These are phyloP conservation scores for Solanum appendiculatum DNA, from an alignment of 257 asterid species.

Conservation along the genomic window DNA sequence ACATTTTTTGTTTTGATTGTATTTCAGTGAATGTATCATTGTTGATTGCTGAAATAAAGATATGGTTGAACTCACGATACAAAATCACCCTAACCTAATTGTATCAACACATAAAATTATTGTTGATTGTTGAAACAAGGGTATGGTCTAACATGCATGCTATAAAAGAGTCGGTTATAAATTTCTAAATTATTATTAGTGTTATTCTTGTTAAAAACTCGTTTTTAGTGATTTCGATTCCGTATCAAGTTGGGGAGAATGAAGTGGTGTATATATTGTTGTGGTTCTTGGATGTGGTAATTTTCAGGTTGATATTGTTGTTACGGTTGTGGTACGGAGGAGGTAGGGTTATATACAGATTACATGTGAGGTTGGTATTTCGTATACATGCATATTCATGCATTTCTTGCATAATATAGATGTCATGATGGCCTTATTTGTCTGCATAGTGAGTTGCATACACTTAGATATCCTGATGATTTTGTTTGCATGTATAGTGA, in stretches of 20 bases:
- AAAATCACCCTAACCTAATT: no score
- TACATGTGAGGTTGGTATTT: neutral
- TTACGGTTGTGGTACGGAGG: neutral
- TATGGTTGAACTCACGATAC: neutral
- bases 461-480: no score
- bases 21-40: neutral
- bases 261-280: neutral
- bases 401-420: no score
- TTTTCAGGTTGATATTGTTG: neutral
- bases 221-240: neutral
- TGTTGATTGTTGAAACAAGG: neutral
- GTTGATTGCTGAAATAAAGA: neutral
- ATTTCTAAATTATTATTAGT: no score
- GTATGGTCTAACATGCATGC: neutral
- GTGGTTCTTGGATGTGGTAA: neutral
- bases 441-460: no score
- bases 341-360: neutral
- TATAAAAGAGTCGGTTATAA: no score
- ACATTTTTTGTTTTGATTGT: no score
- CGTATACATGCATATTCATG: no score
- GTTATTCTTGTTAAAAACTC: neutral
- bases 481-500: no score
- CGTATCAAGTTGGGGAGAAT: neutral
- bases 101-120: neutral
- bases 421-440: no score